Evolutionary conservation across 192 early-diverging fungal genomes (phyloP).

Genomic region (Coemansia asiatica): DNA sequence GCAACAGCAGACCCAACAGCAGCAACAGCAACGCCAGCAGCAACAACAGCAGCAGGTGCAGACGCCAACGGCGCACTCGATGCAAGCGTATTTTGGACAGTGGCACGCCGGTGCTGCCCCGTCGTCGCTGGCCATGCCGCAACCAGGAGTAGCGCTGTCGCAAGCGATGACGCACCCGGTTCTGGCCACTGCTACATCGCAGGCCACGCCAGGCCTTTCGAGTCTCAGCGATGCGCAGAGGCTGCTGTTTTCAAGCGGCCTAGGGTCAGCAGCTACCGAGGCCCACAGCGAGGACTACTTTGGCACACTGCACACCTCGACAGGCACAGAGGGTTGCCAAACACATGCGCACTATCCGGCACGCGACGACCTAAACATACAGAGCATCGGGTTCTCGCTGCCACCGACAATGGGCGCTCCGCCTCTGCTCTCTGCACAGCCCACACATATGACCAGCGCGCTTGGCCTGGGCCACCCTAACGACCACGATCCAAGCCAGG

Average conservation of each 20-base stretch:
- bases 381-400: constrained; percentile 2
- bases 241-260: constrained; percentile 1
- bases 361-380: background rate
- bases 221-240: background rate
- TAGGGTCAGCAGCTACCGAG: constrained; percentile 8
- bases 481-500: background rate
- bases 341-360: background rate
- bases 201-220: background rate
- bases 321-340: background rate
- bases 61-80: constrained; percentile 3
- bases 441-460: background rate
- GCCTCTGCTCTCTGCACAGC: constrained; percentile 2
- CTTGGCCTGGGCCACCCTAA: background rate
- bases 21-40: constrained; percentile 2
- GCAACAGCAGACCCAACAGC: background rate
- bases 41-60: background rate
- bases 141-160: background rate
- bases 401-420: constrained; percentile 9
- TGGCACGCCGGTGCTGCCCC: background rate
- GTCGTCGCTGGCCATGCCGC: background rate
- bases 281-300: constrained; percentile 10
- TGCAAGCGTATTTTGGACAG: constrained; percentile 13
- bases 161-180: background rate
- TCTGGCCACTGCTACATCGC: background rate
- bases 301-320: constrained; percentile 5